Percentiles rank a stretch among this genome's conserved stretches.
Evolutionary conservation across 1,139 yeast species (phyloP).

Genomic region (Arxiozyma telluris): DNA sequence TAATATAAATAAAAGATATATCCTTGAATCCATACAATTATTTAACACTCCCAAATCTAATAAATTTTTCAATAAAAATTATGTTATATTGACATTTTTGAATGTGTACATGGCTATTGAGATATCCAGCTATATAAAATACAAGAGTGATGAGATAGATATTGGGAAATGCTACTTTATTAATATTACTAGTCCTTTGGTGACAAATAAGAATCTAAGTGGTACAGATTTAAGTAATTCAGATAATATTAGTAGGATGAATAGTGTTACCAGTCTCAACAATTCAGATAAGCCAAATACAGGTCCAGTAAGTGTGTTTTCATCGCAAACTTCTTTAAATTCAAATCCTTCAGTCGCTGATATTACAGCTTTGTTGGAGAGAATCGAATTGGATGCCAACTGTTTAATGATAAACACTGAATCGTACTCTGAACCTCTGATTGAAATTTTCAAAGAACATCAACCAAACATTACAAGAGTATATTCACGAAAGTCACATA

Average conservation of each 20-base stretch:
- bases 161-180: slow-evolving; percentile 58
- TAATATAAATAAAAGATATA: slow-evolving; percentile 40
- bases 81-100: slow-evolving; percentile 74
- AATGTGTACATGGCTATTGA: slow-evolving; percentile 77
- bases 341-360: slow-evolving; percentile 9
- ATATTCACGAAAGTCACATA: slow-evolving; percentile 8
- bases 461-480: slow-evolving; percentile 12
- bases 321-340: slow-evolving; percentile 12
- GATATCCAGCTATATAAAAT: slow-evolving; percentile 57
- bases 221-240: not conserved
- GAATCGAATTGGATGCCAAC: slow-evolving; percentile 8
- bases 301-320: slow-evolving; percentile 11
- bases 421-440: slow-evolving; percentile 13
- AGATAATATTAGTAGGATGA: not conserved
- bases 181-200: not conserved
- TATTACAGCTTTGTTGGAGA: slow-evolving; percentile 9
- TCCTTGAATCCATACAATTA: slow-evolving; percentile 61
- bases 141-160: slow-evolving; percentile 40
- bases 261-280: not conserved
- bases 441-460: slow-evolving; percentile 15
- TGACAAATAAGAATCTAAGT: not conserved
- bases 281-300: not conserved
- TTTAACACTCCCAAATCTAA: slow-evolving; percentile 36
- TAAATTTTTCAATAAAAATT: slow-evolving; percentile 33
- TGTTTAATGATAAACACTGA: slow-evolving; percentile 9